Evolutionary conservation across 2,329 filamentous ascomycete species (phyloP), one percentile per base, ranked within the genome.

Genomic region (Microascus cirrosus): DNA sequence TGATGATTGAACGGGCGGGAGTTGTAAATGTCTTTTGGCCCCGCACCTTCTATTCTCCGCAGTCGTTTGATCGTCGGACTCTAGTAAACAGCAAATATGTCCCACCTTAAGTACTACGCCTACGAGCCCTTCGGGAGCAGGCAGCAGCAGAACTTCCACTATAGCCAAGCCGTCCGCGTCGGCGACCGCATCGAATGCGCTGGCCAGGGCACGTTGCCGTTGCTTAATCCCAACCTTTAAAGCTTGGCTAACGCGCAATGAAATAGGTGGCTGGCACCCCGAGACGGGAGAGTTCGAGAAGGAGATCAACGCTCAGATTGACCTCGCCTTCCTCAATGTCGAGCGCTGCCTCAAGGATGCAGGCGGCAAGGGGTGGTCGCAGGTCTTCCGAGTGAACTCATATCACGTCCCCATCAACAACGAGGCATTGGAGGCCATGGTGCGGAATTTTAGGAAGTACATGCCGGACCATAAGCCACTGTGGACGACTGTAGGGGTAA

Each of bases 291-390:
- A 59, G 11, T 55, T 64, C 64, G 71, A 60, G 25, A 63, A 62
- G 2, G 72, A 77, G 12, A 68, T 77, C 48, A 71, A 73, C 53
- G 70, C 67, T 0, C 70, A 81, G 56, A 76, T 81, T 53, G 76
- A 77, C 55, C 71, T 75, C 57, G 78, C 81, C 0, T 85, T 85
- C 62, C 66, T 64, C 3, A 86, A 85, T 58, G 77, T 84, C 11
- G 79, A 86, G 1, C 64, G 72, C 5, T 69, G 66, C 32, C 67
- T 85, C 4, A 74, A 72, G 50, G 63, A 75, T 18, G 80, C 80
- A 0, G 82, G 83, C 1, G 79, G 78, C 0, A 75, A 78, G 59
- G 80, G 79, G 2, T 82, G 77, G 77, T 65, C 65, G n/a, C 78
- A 84, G 59, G 81, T 84, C 0, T 80, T 67, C 65, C 68, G 70